A percentile compares a stretch with the other conserved stretches of the same genome.
These are phyloP conservation scores for Penicillium hordei DNA, from an alignment of 2,329 filamentous ascomycete species.

Conservation along the genomic window DNA sequence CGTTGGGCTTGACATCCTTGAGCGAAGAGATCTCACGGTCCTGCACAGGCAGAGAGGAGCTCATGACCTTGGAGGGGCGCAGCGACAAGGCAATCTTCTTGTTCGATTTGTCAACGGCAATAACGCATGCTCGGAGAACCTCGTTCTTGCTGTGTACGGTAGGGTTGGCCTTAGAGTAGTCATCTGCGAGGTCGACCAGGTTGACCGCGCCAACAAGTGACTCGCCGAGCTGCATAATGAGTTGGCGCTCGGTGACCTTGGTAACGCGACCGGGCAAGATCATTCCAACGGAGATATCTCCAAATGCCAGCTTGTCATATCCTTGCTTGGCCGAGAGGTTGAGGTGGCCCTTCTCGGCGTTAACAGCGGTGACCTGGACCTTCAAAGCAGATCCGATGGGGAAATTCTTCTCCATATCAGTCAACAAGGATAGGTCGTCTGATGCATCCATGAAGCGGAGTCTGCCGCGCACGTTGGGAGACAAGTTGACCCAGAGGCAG, in stretches of 20 bases:
- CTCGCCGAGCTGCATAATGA: slow-evolving; percentile 83
- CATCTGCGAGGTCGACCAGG: slow-evolving; percentile 79
- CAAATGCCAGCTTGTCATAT: slow-evolving; percentile 63
- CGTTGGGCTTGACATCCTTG: slow-evolving; percentile 71
- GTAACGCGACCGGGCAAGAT: slow-evolving; percentile 81
- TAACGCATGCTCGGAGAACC: slow-evolving; percentile 80
- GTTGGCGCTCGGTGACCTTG: slow-evolving; percentile 77
- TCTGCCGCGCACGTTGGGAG: slow-evolving; percentile 81
- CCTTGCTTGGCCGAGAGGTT: slow-evolving; percentile 79
- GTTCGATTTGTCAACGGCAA: slow-evolving; percentile 76
- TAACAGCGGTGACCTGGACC: slow-evolving; percentile 73
- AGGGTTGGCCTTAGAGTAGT: slow-evolving; percentile 78
- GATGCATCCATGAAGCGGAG: slow-evolving; percentile 81
- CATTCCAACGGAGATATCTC: slow-evolving; percentile 73
- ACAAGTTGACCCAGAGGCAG: slow-evolving; percentile 86
- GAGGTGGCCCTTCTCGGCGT: slow-evolving; percentile 70
- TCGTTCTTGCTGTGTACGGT: slow-evolving; percentile 77
- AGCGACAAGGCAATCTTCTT: slow-evolving; percentile 81
- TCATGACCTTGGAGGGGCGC: slow-evolving; percentile 83
- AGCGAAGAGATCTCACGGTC: slow-evolving; percentile 75
- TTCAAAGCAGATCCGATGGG: slow-evolving; percentile 85
- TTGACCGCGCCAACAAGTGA: slow-evolving; percentile 75
- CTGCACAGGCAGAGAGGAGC: slow-evolving; percentile 75
- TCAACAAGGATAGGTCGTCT: slow-evolving; percentile 77
- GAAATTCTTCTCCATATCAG: slow-evolving; percentile 75